Conservation (phyloP, 805 yeast species). For the Pichia manshurica region DNA sequence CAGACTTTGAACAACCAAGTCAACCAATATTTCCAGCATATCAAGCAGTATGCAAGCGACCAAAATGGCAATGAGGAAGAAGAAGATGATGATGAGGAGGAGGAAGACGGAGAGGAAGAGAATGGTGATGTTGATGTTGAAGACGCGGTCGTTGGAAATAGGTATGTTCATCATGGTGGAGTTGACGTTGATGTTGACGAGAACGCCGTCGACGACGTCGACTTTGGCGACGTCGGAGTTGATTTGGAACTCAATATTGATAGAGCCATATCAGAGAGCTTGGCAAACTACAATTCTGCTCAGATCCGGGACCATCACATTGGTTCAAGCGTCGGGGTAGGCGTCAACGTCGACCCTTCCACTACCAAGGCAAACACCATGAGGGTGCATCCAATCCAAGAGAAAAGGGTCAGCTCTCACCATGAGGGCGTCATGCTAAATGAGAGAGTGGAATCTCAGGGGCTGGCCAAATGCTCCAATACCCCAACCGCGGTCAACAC, state of each 20-base stretch:
- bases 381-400: no score
- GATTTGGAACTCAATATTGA: slow-evolving; percentile 4
- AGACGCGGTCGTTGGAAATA: neutral
- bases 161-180: neutral
- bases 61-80: neutral
- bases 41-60: slow-evolving; percentile 8
- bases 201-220: neutral
- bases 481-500: neutral
- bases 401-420: no score
- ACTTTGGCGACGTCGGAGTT: slow-evolving; percentile 2
- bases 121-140: neutral
- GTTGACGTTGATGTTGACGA: neutral
- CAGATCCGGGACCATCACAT: neutral
- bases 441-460: no score
- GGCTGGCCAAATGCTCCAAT: no score
- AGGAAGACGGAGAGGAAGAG: neutral
- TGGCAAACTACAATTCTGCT: neutral
- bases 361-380: neutral
- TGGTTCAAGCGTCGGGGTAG: neutral
- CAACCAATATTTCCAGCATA: slow-evolving; percentile 21
- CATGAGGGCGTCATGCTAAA: neutral
- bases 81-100: neutral
- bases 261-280: slow-evolving; percentile 5
- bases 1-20: slow-evolving; percentile 24
- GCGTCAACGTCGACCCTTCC: neutral